Base-by-base conservation (phyloP, 768 basidiomycete species). In the Kwoniella dendrophila region DNA sequence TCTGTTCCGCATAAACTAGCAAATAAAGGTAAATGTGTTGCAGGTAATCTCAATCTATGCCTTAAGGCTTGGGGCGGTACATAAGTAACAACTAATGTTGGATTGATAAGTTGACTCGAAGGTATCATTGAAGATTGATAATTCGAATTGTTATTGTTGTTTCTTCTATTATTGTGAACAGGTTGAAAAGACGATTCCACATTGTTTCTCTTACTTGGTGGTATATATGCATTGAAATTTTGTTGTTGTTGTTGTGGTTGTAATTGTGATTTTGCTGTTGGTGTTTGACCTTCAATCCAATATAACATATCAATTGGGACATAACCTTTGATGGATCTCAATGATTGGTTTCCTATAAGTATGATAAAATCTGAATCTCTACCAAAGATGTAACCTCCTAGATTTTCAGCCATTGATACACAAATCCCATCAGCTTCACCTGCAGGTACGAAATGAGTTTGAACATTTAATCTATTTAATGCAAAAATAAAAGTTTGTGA, bases 361-460 rank as follows among this genome's bases (percentile, higher is more conserved):
- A 79, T 72, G 18, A 71, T 65, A 59, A 75, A 80, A 56, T 80
- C 79, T 4, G 67, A 67, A 59, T 80, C 79, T 26, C 59, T 59
- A 5, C 78, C 76, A 14, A 78, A 40, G 22, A 80, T 66, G 36
- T 67, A 80, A 6, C 69, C 79, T 2, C 75, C 76, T 11, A 75
- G 44, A 29, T 68, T 62, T 4, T 75, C 67, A 0, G 79, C 79
- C 26, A 76, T 44, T 8, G 50, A 47, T 2, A 75, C 77, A 48
- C 72, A 75, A 8, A 72, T 66, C 1, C 64, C 75, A 57, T 80
- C 79, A 1, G 78, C 79, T 48, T 80, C 79, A 10, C 75, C 75
- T 26, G 71, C 56, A 2, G 78, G 73, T 5, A 75, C 62, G 57
- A 72, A 77, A 43, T 76, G 68, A 3, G 63, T 60, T 44, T 68